Evolutionary conservation across 139 green algal species (phyloP).

Genomic region (Pleodorina starrii): DNA sequence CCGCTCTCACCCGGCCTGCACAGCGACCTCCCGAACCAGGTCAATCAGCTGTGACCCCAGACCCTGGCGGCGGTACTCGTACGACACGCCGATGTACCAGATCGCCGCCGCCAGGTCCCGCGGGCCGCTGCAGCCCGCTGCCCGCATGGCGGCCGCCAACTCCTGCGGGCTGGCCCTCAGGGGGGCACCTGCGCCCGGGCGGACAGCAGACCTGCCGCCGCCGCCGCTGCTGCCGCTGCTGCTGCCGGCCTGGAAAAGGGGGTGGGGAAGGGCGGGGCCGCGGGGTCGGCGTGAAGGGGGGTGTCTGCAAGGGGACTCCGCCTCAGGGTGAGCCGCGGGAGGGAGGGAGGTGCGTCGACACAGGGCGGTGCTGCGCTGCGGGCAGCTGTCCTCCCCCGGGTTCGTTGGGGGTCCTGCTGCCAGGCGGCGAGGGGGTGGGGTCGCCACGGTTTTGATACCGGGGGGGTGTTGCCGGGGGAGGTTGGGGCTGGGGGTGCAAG

Average conservation of each 20-base stretch:
- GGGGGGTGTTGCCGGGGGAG: too few relatives aligned
- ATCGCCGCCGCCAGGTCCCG: slow-evolving; percentile 6
- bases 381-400: too few relatives aligned
- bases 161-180: slow-evolving; percentile 6
- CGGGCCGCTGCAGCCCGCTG: not conserved
- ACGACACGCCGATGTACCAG: slow-evolving; percentile 59
- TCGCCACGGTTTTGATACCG: too few relatives aligned
- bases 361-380: too few relatives aligned
- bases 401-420: too few relatives aligned
- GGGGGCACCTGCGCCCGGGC: not conserved
- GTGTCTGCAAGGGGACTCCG: too few relatives aligned
- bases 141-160: slow-evolving; percentile 19
- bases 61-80: slow-evolving; percentile 59
- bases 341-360: too few relatives aligned
- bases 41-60: slow-evolving; percentile 62
- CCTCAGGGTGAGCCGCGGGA: too few relatives aligned
- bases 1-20: slow-evolving; percentile 50
- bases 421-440: too few relatives aligned
- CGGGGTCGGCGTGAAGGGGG: not conserved
- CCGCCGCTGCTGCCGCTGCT: not conserved
- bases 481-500: too few relatives aligned
- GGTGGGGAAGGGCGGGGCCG: not conserved
- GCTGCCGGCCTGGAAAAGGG: not conserved
- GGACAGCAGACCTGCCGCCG: not conserved
- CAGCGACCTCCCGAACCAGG: slow-evolving; percentile 39